Conservation (phyloP, 768 basidiomycete species). For the Mycena haematopus region DNA sequence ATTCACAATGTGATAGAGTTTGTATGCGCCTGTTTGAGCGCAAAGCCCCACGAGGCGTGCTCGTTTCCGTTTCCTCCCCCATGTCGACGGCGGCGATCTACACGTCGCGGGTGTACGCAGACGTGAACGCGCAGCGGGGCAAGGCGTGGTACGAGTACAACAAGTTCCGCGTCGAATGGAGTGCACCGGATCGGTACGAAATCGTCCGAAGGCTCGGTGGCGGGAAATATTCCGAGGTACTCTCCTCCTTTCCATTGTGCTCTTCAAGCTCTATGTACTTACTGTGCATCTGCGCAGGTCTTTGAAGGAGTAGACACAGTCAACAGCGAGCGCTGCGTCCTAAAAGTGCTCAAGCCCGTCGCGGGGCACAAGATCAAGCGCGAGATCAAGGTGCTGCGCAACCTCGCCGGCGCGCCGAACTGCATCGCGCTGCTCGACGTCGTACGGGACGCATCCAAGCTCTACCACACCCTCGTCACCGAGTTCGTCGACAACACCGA, state of each 20-base stretch:
- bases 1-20: no score
- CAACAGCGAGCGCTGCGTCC: conserved; percentile 59
- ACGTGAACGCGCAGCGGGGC: conserved; percentile 65
- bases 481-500: conserved; percentile 74
- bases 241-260: no score
- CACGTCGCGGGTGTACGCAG: conserved; percentile 60
- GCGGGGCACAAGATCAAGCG: conserved; percentile 76
- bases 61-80: no score
- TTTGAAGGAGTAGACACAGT: conserved; percentile 67
- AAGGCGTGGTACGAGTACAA: conserved; percentile 57
- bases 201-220: conserved; percentile 68
- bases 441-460: conserved; percentile 64
- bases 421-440: conserved; percentile 71
- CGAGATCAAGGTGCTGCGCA: conserved; percentile 77
- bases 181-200: conserved; percentile 69
- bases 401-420: conserved; percentile 63
- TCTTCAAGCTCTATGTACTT: conserved; percentile 9
- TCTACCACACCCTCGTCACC: conserved; percentile 69
- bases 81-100: background rate
- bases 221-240: conserved; percentile 71
- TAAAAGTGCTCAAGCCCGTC: conserved; percentile 80
- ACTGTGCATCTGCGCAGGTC: conserved; percentile 45
- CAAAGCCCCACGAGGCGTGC: no score
- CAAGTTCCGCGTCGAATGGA: conserved; percentile 68
- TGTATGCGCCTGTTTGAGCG: no score